These are phyloP conservation scores for Fusarium redolens DNA, from an alignment of 2,329 filamentous ascomycete species.

Conservation along the genomic window DNA sequence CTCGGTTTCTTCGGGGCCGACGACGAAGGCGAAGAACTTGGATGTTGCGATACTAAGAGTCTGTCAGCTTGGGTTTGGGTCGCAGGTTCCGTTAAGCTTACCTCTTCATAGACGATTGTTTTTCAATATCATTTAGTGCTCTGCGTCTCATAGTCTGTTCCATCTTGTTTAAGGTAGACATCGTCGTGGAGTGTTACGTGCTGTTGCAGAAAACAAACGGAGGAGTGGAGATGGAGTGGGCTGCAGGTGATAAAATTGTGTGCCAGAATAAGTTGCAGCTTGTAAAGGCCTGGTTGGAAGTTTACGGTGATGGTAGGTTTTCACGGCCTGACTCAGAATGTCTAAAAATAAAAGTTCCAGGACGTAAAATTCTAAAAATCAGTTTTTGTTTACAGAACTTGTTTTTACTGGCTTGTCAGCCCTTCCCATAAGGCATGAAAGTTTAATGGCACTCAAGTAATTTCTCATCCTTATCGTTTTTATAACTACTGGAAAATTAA, in stretches of 20 bases:
- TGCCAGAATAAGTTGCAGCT: rapidly evolving
- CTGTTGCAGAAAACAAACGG: rapidly evolving
- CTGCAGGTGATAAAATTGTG: not conserved
- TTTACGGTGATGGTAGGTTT: rapidly evolving
- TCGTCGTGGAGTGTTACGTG: too few species aligned
- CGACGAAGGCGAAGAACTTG: not conserved
- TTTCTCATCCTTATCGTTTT: not conserved
- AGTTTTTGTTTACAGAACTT: not conserved
- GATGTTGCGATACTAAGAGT: not conserved
- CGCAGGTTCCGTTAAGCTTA: rapidly evolving
- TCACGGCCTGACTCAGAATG: not conserved
- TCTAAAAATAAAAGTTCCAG: not conserved
- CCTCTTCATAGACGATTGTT: rapidly evolving
- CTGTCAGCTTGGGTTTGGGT: rapidly evolving
- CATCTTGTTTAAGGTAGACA: too few species aligned
- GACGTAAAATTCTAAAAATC: not conserved
- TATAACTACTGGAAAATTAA: rapidly evolving
- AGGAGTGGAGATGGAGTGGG: not conserved
- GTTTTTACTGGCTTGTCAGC: not conserved
- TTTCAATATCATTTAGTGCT: rapidly evolving
- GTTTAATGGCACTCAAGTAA: not conserved
- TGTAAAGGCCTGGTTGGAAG: rapidly evolving
- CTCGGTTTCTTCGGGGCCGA: rapidly evolving
- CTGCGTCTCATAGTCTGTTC: rapidly evolving
- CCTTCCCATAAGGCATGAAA: not conserved